Base-by-base conservation (phyloP, 495 filamentous ascomycete species). In the Opeltia flavorubescens region DNA sequence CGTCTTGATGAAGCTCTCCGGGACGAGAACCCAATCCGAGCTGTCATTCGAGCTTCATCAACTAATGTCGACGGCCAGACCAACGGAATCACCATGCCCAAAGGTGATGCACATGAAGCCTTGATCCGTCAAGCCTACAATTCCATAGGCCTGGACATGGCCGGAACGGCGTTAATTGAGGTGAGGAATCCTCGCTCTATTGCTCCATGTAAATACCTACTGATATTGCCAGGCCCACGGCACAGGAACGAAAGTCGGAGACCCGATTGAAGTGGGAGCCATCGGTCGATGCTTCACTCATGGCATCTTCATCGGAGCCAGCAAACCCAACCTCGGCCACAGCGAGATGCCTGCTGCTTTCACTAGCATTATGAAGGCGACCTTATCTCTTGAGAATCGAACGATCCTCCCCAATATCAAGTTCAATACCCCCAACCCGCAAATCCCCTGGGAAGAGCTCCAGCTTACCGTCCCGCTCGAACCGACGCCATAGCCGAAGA, bases 21-120 rank as follows among this genome's bases (percentile, higher is more conserved):
- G 1, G 70, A 75, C 51, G 66, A 66, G 18, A 67, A 74, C 51
- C 68, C 73, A 8, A 75, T 83, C 38, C 66, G 74, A 43, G 71
- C 72, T 11, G 64, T 83, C 17, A 75, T 84, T 46, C 62, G 66
- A 20, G 69, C 60, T 27, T 72, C 69, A 30, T 71, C 66, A 3
- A 56, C 73, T 21, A 81, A 80, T 55, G 53, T 57, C 48, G 51
- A 44, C 25, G 55, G 53, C n/a, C n/a, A 56, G 25, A 46, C 43
- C 7, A 34, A 1, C 12, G 43, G 43, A 23, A 46, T 46, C 5
- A 5, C 43, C 1, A 33, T 46, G 26, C 27, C 27, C 20, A 46
- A 46, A n/a, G n/a, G n/a, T n/a, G n/a, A n/a, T n/a, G n/a, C n/a
- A n/a, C n/a, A n/a, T n/a, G n/a, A n/a, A n/a, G n/a, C n/a, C n/a